Base-by-base conservation (phyloP, 345 rosid species). In the Erysimum cheiranthoides region DNA sequence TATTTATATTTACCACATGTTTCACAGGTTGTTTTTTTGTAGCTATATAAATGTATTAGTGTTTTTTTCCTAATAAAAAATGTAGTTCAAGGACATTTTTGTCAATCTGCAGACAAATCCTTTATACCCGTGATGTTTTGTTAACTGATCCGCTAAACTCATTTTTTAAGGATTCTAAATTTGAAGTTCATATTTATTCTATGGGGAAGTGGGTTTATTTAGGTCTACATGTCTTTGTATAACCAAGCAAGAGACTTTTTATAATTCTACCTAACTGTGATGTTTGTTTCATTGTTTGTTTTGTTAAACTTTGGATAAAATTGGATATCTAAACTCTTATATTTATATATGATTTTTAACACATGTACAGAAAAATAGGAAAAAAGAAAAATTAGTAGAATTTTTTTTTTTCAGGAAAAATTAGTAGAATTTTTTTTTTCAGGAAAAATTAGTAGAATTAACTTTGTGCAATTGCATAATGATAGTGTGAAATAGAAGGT, bases 381-480 rank as follows among this genome's bases (percentile, higher is more conserved):
- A n/a, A n/a, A n/a, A n/a, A n/a, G n/a, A n/a, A n/a, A n/a, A n/a
- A n/a, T n/a, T n/a, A n/a, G n/a, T n/a, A n/a, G n/a, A n/a, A n/a
- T n/a, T n/a, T n/a, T n/a, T n/a, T n/a, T n/a, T n/a, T n/a, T n/a
- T n/a, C n/a, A n/a, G n/a, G n/a, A n/a, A n/a, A n/a, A n/a, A n/a
- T n/a, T n/a, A n/a, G n/a, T n/a, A n/a, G n/a, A n/a, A n/a, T n/a
- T n/a, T n/a, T n/a, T n/a, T n/a, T n/a, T n/a, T n/a, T n/a, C n/a
- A n/a, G n/a, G n/a, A n/a, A n/a, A n/a, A n/a, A n/a, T n/a, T 16
- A 38, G 21, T 27, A 42, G 67, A 62, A 42, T 35, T 40, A 42
- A 42, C 18, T 62, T 40, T 8, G 11, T 27, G 36, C 25, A 46
- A 6, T 63, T 63, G 38, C 36, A 42, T 42, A 42, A 30, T 31